phyloP scores from a whole-genome alignment of 305 asterid species.

The Plantago rigida region DNA sequence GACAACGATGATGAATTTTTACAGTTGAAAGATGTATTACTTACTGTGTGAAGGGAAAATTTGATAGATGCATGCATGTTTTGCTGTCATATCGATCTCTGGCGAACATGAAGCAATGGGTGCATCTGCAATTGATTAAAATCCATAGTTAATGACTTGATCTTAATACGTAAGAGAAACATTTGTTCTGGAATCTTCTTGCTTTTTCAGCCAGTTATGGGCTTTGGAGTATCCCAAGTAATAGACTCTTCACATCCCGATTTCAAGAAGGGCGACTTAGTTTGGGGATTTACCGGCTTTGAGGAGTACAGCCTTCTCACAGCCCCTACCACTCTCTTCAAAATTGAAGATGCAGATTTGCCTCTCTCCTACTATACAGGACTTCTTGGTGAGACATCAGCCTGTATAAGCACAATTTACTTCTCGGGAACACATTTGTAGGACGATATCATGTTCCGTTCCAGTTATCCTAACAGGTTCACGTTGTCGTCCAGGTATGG shows the following conservation, averaged over 20 bases:
- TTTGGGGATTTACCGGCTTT: constrained; percentile 56
- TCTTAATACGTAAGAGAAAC: too few relatives aligned
- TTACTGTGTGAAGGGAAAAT: too few relatives aligned
- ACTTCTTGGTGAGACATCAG: constrained; percentile 42
- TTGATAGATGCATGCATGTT: too few relatives aligned
- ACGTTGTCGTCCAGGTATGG: constrained; percentile 36
- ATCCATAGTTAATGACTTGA: too few relatives aligned
- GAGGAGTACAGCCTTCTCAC: constrained; percentile 45
- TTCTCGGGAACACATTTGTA: too few relatives aligned
- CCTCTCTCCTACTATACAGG: constrained; percentile 67
- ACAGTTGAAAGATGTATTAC: too few relatives aligned
- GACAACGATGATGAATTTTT: too few relatives aligned
- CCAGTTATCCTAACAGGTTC: background rate
- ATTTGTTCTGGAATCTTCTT: background rate
- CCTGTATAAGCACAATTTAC: too few relatives aligned
- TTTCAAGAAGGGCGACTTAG: constrained; percentile 45
- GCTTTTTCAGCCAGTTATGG: constrained; percentile 34
- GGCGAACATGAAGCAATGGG: too few relatives aligned
- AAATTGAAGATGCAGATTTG: constrained; percentile 36
- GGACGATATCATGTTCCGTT: background rate
- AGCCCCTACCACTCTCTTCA: constrained; percentile 22
- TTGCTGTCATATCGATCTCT: too few relatives aligned
- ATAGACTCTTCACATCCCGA: constrained; percentile 44
- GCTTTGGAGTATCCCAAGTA: constrained; percentile 48
- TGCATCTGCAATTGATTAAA: too few relatives aligned